Conservation (phyloP, 1,284 basidiomycete genomes). For the Apiotrichum laibachii region DNA sequence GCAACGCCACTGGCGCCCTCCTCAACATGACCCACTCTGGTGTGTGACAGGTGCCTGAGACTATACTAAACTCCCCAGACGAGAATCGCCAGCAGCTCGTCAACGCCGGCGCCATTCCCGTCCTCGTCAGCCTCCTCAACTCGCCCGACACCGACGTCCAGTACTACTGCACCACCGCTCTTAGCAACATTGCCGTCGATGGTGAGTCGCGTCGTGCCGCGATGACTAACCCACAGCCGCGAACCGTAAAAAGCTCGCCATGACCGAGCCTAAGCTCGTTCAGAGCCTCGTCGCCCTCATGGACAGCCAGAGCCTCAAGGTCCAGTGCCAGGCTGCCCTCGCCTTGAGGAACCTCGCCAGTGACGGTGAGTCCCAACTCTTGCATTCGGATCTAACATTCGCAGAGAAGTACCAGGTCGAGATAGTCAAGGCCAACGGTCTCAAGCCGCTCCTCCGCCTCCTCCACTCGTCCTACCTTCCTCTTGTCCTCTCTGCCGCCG, state of each 20-base stretch:
- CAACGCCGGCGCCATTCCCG: slow-evolving; percentile 96
- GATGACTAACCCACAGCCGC: slow-evolving; percentile 54
- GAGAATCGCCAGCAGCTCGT: slow-evolving; percentile 99
- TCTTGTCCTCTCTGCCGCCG: slow-evolving; percentile 97
- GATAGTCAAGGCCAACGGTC: slow-evolving; percentile 93
- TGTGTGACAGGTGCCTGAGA: slow-evolving; percentile 47
- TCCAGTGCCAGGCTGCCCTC: slow-evolving; percentile 97
- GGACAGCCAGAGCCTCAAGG: slow-evolving; percentile 96
- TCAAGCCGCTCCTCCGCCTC: slow-evolving; percentile 87
- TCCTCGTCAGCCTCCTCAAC: slow-evolving; percentile 90
- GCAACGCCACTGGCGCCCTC: slow-evolving; percentile 96
- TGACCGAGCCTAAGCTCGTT: slow-evolving; percentile 92
- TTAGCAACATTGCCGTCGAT: slow-evolving; percentile 98
- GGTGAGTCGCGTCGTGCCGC: slow-evolving; percentile 54
- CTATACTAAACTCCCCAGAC: slow-evolving; percentile 56
- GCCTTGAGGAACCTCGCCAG: slow-evolving; percentile 95
- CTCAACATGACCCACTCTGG: slow-evolving; percentile 99
- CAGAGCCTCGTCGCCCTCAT: slow-evolving; percentile 91
- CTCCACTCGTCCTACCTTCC: slow-evolving; percentile 96
- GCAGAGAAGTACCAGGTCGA: slow-evolving; percentile 99
- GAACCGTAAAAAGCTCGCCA: slow-evolving; percentile 93
- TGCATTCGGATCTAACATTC: not conserved
- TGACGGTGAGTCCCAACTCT: slow-evolving; percentile 64
- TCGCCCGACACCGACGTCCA: slow-evolving; percentile 99
- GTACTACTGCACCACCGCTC: slow-evolving; percentile 98